Percentiles rank a stretch among this genome's conserved stretches.
These are phyloP conservation scores for Phytopythium chamaehyphon DNA, from an alignment of 352 stramenopile species.

Conservation along the genomic window DNA sequence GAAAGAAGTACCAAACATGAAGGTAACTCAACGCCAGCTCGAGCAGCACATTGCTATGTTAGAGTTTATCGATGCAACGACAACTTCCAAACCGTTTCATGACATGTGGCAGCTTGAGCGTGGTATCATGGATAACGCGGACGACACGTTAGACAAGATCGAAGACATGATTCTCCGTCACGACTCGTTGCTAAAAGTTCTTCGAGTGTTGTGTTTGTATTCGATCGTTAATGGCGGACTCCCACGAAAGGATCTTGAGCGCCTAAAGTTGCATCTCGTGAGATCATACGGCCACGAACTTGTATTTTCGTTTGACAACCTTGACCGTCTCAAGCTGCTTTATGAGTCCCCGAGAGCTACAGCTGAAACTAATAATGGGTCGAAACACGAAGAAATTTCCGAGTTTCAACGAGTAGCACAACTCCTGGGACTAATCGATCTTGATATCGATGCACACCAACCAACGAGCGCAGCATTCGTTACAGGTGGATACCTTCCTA, in stretches of 20 bases:
- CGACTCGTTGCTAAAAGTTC: slow-evolving; percentile 39
- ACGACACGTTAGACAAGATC: slow-evolving; percentile 34
- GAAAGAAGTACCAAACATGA: slow-evolving; percentile 58
- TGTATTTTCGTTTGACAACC: slow-evolving; percentile 63
- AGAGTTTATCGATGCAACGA: slow-evolving; percentile 46
- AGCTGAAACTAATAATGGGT: background rate
- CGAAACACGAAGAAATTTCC: slow-evolving; percentile 4
- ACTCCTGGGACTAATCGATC: slow-evolving; percentile 41
- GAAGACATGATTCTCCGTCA: slow-evolving; percentile 59
- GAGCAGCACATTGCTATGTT: slow-evolving; percentile 61
- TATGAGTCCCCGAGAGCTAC: slow-evolving; percentile 13
- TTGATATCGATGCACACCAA: slow-evolving; percentile 51
- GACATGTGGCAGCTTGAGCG: slow-evolving; percentile 67
- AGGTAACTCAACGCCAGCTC: slow-evolving; percentile 43
- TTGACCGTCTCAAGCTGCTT: slow-evolving; percentile 50
- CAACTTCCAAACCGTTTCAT: slow-evolving; percentile 40
- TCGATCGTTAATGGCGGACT: slow-evolving; percentile 52
- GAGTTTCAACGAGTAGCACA: slow-evolving; percentile 27
- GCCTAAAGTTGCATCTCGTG: slow-evolving; percentile 55
- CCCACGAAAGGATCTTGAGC: slow-evolving; percentile 21
- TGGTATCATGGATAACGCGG: slow-evolving; percentile 52
- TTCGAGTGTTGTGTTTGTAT: slow-evolving; percentile 65
- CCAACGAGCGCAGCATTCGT: slow-evolving; percentile 61
- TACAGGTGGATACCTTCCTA: slow-evolving; percentile 64
- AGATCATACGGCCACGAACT: slow-evolving; percentile 71